A percentile compares a stretch with the other conserved stretches of the same genome.
Evolutionary conservation across 768 basidiomycete species (phyloP).

Genomic region (Holtermannia corniformis): DNA sequence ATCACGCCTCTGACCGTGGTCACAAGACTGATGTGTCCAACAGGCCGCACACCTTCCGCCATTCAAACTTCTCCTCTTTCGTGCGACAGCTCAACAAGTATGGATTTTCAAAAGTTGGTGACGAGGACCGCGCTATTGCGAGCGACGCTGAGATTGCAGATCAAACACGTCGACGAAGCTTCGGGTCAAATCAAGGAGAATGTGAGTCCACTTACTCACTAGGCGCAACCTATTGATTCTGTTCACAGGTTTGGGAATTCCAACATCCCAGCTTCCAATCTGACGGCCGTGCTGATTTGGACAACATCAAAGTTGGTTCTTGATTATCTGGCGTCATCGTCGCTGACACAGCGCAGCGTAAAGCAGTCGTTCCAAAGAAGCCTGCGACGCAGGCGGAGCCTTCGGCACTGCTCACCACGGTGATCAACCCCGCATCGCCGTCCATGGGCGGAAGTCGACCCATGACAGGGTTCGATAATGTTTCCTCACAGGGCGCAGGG

Average conservation of each 20-base stretch:
- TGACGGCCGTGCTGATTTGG: conserved; percentile 28
- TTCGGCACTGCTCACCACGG: neutral
- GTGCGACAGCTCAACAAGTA: conserved; percentile 95
- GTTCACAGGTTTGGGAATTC: conserved; percentile 32
- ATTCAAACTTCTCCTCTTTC: conserved; percentile 75
- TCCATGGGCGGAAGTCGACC: too few species aligned
- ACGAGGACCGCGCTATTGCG: neutral
- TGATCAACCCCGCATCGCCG: neutral
- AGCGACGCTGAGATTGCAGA: conserved; percentile 6
- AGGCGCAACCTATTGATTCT: neutral
- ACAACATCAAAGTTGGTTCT: conserved; percentile 12
- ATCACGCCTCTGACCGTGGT: neutral
- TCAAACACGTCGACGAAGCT: conserved; percentile 34
- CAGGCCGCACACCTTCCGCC: conserved; percentile 37
- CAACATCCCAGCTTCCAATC: conserved; percentile 33
- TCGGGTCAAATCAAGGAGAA: conserved; percentile 31
- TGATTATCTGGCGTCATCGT: too few species aligned
- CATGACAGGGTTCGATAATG: too few species aligned
- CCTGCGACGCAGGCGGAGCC: conserved; percentile 1
- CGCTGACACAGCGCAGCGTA: conserved; percentile 15
- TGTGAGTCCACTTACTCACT: too few species aligned
- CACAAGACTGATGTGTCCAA: conserved; percentile 2
- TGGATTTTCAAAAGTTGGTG: conserved; percentile 68
- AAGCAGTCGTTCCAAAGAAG: conserved; percentile 30
- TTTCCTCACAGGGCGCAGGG: conserved; percentile 9